Evolutionary conservation across 2,329 filamentous ascomycete species (phyloP).

Genomic region (Fusarium paranaense): DNA sequence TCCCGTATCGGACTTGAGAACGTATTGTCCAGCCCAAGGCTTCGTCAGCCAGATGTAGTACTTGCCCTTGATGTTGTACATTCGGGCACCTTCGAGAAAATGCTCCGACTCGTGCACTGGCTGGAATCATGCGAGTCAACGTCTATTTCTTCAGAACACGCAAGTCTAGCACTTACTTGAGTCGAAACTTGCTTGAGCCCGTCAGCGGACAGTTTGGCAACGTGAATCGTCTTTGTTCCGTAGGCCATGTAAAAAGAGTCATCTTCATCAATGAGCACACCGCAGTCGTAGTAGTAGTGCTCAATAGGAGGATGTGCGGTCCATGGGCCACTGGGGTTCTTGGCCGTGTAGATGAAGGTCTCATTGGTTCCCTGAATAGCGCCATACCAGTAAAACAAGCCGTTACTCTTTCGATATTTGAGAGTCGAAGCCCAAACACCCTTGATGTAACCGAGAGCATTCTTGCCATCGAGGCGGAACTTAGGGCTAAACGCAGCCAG

Average conservation of each 20-base stretch:
- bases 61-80: slow-evolving; percentile 66
- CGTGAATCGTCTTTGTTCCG: slow-evolving; percentile 59
- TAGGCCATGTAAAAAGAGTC: slow-evolving; percentile 70
- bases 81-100: slow-evolving; percentile 61
- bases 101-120: neutral
- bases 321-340: slow-evolving; percentile 56
- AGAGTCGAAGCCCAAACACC: slow-evolving; percentile 65
- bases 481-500: slow-evolving; percentile 7
- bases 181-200: slow-evolving; percentile 57
- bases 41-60: slow-evolving; percentile 66
- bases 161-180: slow-evolving; percentile 51
- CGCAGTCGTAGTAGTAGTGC: slow-evolving; percentile 68
- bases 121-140: neutral
- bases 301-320: slow-evolving; percentile 54
- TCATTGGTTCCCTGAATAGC: slow-evolving; percentile 59
- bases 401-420: slow-evolving; percentile 19
- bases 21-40: slow-evolving; percentile 58
- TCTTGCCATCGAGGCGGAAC: slow-evolving; percentile 50
- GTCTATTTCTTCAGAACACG: too few relatives aligned
- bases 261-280: slow-evolving; percentile 65
- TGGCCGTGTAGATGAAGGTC: slow-evolving; percentile 66
- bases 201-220: slow-evolving; percentile 63
- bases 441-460: slow-evolving; percentile 59
- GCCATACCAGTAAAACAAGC: slow-evolving; percentile 42
- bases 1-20: slow-evolving; percentile 56